Percentiles rank a stretch among this genome's conserved stretches.
These are phyloP conservation scores for Ophiostoma populinum DNA, from an alignment of 2,329 filamentous ascomycete species.

Conservation along the genomic window DNA sequence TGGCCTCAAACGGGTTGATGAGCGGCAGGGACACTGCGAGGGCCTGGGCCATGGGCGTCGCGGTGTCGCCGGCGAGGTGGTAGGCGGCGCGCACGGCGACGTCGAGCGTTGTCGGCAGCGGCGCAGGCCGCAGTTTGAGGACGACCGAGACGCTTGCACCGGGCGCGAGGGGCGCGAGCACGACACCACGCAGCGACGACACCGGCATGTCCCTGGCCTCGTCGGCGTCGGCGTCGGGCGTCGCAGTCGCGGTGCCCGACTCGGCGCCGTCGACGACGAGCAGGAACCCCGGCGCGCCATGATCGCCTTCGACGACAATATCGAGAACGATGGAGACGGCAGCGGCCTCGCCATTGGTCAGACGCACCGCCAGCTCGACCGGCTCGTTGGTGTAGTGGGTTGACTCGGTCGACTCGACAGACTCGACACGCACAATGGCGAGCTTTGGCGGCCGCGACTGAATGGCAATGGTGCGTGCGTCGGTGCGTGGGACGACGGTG, in stretches of 20 bases:
- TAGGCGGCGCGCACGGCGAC: constrained; percentile 62
- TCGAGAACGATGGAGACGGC: constrained; percentile 56
- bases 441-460: constrained; percentile 86
- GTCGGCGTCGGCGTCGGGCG: not conserved
- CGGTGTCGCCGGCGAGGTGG: constrained; percentile 58
- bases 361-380: constrained; percentile 48
- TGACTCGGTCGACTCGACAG: not conserved
- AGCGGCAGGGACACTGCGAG: constrained; percentile 53
- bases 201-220: constrained; percentile 3
- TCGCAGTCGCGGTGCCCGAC: constrained; percentile 10
- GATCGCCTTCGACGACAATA: constrained; percentile 42
- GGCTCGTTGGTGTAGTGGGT: constrained; percentile 69
- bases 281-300: constrained; percentile 23
- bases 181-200: constrained; percentile 17
- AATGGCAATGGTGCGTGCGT: constrained; percentile 46
- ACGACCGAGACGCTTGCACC: constrained; percentile 25
- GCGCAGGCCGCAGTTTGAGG: constrained; percentile 32
- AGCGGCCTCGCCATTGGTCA: constrained; percentile 72
- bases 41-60: constrained; percentile 64
- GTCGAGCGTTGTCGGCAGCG: constrained; percentile 39
- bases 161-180: constrained; percentile 30
- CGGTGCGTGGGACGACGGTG: constrained; percentile 29
- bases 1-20: constrained; percentile 75
- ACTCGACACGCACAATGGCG: constrained; percentile 36
- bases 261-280: constrained; percentile 16